A percentile compares a stretch with the other conserved stretches of the same genome.
Evolutionary conservation across 2,329 filamentous ascomycete genomes (phyloP).

Genomic region (Venturia carpophila): DNA sequence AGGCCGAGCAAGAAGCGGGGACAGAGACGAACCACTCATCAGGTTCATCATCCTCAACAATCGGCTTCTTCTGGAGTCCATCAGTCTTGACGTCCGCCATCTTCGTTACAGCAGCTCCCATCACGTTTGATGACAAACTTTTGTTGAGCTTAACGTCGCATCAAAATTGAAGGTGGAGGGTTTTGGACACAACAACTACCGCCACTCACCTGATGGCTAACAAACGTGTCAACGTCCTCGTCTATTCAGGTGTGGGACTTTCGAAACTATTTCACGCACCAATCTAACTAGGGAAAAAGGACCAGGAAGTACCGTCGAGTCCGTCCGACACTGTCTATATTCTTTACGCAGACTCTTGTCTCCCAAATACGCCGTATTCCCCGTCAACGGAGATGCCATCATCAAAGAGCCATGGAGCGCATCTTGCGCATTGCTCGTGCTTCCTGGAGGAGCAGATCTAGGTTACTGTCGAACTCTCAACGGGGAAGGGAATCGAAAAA

Average conservation of each 20-base stretch:
- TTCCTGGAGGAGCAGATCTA: slow-evolving; percentile 90
- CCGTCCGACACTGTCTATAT: slow-evolving; percentile 81
- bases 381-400: slow-evolving; percentile 68
- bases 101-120: slow-evolving; percentile 8
- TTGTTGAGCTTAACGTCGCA: neutral
- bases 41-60: slow-evolving; percentile 70
- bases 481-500: slow-evolving; percentile 76
- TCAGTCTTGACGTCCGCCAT: slow-evolving; percentile 23
- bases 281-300: slow-evolving; percentile 43
- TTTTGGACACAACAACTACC: neutral
- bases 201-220: slow-evolving; percentile 46
- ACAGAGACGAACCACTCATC: slow-evolving; percentile 73
- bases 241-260: slow-evolving; percentile 67
- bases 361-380: slow-evolving; percentile 86
- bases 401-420: slow-evolving; percentile 87
- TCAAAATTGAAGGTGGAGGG: neutral
- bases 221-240: slow-evolving; percentile 78
- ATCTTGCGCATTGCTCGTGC: slow-evolving; percentile 79
- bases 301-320: slow-evolving; percentile 76
- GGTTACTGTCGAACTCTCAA: slow-evolving; percentile 85
- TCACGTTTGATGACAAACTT: neutral
- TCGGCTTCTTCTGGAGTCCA: slow-evolving; percentile 29
- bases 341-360: slow-evolving; percentile 78
- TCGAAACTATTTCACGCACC: neutral
- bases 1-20: slow-evolving; percentile 9